Evolutionary conservation across 2,329 filamentous ascomycete genomes (phyloP), one percentile per base, ranked within the genome.

Genomic region (Fusarium sp.): DNA sequence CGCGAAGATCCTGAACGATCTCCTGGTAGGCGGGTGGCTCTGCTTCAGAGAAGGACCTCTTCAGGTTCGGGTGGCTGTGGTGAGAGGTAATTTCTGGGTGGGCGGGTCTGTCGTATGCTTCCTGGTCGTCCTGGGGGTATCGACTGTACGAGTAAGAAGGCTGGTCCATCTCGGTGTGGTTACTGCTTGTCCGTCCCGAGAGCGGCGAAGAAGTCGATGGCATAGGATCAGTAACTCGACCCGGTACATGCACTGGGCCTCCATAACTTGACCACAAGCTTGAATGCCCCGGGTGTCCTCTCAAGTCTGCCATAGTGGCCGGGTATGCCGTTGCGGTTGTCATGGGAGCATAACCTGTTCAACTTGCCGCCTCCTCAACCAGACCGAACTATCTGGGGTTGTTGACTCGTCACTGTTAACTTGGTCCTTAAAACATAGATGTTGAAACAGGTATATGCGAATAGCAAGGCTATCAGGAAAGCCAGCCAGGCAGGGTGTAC

Each of bases 281-380:
- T 70, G 81, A 79, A 75, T 86, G 84, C 73, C 81, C 76, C 72
- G 83, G 77, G 76, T 87, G 85, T 73, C 79, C 78, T 81, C 86
- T 86, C 79, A 87, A 75, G 74, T 87, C 85, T 82, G 85, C 83
- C 85, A 87, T 87, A 74, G 80, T 84, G 73, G 82, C 81, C 78
- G 84, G 82, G 76, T 86, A 85, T 67, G 83, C 84, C 75, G 83
- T 78, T 73, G 82, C 83, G 78, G 83, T 84, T 80, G 84, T 85
- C 83, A 86, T 86, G 81, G 77, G 82, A 79, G 73, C 82, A 83
- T 85, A 72, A 79, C 80, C 72, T 65, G 62, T 58, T 60, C 50
- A 60, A 45, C 42, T 55, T 59, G 51, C 53, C 58, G 53, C 68
- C 65, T 64, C 64, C 56, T 67, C 63, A 68, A 65, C 57, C 57